Conservation (phyloP, 768 basidiomycete species). For the Pleurotus salmoneostramineus region DNA sequence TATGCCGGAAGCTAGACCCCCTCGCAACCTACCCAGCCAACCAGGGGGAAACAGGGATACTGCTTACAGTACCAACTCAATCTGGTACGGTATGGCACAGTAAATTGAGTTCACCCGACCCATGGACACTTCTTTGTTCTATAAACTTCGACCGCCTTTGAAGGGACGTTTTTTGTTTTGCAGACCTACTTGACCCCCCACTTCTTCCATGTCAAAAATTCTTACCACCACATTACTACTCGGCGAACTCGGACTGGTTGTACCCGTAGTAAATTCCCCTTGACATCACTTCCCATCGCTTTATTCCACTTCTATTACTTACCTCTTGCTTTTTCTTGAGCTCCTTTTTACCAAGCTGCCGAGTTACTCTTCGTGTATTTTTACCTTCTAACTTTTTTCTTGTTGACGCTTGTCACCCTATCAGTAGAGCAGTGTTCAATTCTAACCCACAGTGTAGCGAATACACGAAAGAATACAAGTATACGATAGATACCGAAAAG, state of each 20-base stretch:
- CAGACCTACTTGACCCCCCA: too few relatives aligned
- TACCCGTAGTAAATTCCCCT: not conserved
- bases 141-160: not conserved
- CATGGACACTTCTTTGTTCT: not conserved
- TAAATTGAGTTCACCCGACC: not conserved
- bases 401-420: too few relatives aligned
- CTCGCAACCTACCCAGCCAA: not conserved
- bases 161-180: not conserved
- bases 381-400: not conserved
- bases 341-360: not conserved
- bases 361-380: not conserved
- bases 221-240: too few relatives aligned
- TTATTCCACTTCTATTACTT: not conserved
- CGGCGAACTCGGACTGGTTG: not conserved
- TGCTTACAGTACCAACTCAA: not conserved
- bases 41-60: not conserved
- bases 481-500: too few relatives aligned
- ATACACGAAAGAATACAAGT: too few relatives aligned
- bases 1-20: not conserved
- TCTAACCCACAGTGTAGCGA: too few relatives aligned
- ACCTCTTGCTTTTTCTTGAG: not conserved
- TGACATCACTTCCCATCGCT: not conserved
- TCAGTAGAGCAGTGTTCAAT: too few relatives aligned
- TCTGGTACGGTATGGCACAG: not conserved
- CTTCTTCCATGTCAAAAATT: too few relatives aligned